These are phyloP conservation scores for Populus trichocarpa DNA, from an alignment of 441 rosid genomes.

Conservation along the genomic window DNA sequence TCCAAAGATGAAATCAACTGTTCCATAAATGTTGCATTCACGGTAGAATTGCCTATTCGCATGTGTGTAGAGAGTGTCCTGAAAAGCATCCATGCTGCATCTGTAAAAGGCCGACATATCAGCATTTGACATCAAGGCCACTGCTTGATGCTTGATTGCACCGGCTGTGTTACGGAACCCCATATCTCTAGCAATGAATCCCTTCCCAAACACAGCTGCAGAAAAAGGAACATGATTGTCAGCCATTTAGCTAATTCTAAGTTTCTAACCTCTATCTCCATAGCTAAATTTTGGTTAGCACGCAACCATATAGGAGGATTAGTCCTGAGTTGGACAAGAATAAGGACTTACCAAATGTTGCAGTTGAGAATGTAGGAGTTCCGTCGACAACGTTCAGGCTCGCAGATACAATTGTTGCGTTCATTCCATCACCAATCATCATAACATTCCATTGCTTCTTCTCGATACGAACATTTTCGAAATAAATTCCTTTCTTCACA, in stretches of 20 bases:
- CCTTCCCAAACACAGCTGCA: constrained; percentile 68
- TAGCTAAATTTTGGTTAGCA: neutral
- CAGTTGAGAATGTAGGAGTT: constrained; percentile 63
- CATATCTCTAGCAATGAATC: constrained; percentile 67
- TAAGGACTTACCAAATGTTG: constrained; percentile 52
- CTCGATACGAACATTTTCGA: constrained; percentile 61
- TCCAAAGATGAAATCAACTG: constrained; percentile 76
- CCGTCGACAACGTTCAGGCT: constrained; percentile 60
- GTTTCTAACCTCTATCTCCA: neutral
- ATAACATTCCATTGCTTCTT: constrained; percentile 68
- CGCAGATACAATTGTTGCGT: constrained; percentile 50
- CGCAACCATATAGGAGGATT: neutral
- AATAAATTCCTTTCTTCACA: constrained; percentile 65
- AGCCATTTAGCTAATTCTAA: neutral
- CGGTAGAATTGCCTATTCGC: constrained; percentile 69
- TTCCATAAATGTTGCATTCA: constrained; percentile 57
- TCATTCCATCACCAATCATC: constrained; percentile 73
- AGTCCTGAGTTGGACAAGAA: neutral
- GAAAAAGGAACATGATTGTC: neutral
- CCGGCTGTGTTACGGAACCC: constrained; percentile 65
- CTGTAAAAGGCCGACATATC: constrained; percentile 55
- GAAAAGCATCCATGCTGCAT: constrained; percentile 60
- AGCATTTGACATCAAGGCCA: constrained; percentile 53
- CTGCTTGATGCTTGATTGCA: constrained; percentile 64
- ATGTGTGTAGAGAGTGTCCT: constrained; percentile 67